Evolutionary conservation across 1,139 yeast genomes (phyloP).

Genomic region (Geotrichum europaeum): DNA sequence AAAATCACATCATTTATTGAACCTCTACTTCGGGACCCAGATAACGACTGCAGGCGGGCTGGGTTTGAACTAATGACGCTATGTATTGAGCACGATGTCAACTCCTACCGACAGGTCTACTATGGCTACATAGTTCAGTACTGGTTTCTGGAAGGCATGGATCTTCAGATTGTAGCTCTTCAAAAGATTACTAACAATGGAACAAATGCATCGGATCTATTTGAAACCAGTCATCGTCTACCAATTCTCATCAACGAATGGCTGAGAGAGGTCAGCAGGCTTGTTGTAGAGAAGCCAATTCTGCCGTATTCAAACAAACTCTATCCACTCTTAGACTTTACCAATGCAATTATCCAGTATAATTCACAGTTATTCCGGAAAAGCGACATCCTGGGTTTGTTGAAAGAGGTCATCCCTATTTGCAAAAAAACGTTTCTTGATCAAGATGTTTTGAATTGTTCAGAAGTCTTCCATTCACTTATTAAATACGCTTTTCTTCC

Average conservation of each 20-base stretch:
- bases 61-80: conserved; percentile 49
- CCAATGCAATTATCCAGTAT: conserved; percentile 45
- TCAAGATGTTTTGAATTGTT: conserved; percentile 39
- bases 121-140: conserved; percentile 52
- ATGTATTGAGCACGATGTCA: conserved; percentile 41
- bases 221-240: conserved; percentile 44
- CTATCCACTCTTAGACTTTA: conserved; percentile 37
- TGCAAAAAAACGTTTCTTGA: conserved; percentile 42
- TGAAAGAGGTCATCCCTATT: conserved; percentile 38
- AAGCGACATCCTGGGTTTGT: conserved; percentile 23
- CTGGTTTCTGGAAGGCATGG: conserved; percentile 50
- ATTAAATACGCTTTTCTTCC: conserved; percentile 49
- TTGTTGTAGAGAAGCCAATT: conserved; percentile 16
- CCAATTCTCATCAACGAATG: conserved; percentile 38
- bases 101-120: conserved; percentile 42
- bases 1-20: neutral
- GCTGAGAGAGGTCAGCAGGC: conserved; percentile 21
- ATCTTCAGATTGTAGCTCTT: conserved; percentile 49
- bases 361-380: conserved; percentile 42
- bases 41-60: conserved; percentile 44
- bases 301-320: conserved; percentile 34
- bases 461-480: conserved; percentile 45
- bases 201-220: conserved; percentile 51
- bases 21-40: neutral
- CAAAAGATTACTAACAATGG: conserved; percentile 55